Evolutionary conservation across 2,329 filamentous ascomycete genomes (phyloP), one percentile per base, ranked within the genome.

Genomic region (Aspergillus quadrilineatus): DNA sequence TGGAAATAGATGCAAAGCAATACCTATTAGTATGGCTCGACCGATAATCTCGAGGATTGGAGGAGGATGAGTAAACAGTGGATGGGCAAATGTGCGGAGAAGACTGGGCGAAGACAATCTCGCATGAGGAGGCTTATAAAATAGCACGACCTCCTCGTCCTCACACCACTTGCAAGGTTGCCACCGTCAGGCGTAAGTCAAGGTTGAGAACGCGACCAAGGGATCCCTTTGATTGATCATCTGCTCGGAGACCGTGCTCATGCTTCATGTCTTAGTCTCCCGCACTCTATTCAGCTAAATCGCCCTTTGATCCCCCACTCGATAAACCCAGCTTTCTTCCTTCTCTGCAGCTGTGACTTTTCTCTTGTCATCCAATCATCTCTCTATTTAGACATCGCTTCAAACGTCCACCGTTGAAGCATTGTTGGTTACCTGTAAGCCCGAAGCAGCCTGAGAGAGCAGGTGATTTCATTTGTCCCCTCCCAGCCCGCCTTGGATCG

Each of bases 401-500:
- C 22, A 43, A 50, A n/a, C 32, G 26, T 28, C 28, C 4, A 26
- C 12, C 42, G 22, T 22, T 22, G 42, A 32, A 15, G 22, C 44
- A n/a, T n/a, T 47, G 44, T 17, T 34, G 26, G 15, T 34, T 47
- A 30, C 28, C 10, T 36, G 34, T 32, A 50, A 50, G 48, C 34
- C 39, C 17, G 28, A 50, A 49, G 3, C 22, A 22, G 37, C 51
- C 43, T 43, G 37, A 43, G 37, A 42, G 48, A 30, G 36, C 41
- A 14, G 51, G 39, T 52, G 41, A 12, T 53, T 55, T 53, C 28
- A 42, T 45, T 39, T 34, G 34, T 30, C 37, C 53, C 55, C 46
- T 37, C 22, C 39, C 50, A 52, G 22, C 59, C 54, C 54, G 57
- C 57, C 48, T 58, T 53, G 50, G 32, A 52, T 60, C 42, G 56